Percentiles rank a stretch among this genome's conserved stretches.
These are phyloP conservation scores for Domatiomyces globalis DNA, from an alignment of 2,329 filamentous ascomycete genomes.

Conservation along the genomic window DNA sequence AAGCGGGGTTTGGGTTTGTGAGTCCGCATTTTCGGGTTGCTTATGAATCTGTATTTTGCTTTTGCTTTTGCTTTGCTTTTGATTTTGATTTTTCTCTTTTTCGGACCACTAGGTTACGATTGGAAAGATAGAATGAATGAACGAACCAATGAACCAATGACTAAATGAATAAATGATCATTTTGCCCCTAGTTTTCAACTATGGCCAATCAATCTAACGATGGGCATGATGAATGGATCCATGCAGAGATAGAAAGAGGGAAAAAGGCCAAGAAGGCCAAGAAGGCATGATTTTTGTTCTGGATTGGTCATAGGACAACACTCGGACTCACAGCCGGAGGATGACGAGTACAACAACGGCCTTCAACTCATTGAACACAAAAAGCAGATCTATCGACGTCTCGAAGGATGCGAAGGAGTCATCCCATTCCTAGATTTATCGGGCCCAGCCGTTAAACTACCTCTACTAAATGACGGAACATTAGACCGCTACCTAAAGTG, in stretches of 20 bases:
- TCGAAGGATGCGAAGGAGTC: too few species aligned
- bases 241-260: too few species aligned
- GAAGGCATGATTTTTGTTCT: too few species aligned
- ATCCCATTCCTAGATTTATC: slow-evolving; percentile 5
- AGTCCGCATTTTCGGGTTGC: not conserved
- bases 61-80: not conserved
- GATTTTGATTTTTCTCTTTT: too few species aligned
- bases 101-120: too few species aligned
- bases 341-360: slow-evolving; percentile 1
- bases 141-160: not conserved
- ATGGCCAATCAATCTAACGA: too few species aligned
- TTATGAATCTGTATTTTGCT: not conserved
- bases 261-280: too few species aligned
- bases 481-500: slow-evolving; percentile 1
- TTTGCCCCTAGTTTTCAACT: too few species aligned
- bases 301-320: too few species aligned
- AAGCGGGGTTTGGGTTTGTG: not conserved
- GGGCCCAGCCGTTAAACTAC: slow-evolving; percentile 2
- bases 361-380: slow-evolving; percentile 2
- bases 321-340: not conserved
- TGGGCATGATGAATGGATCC: too few species aligned
- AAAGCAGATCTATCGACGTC: slow-evolving; percentile 7
- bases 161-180: not conserved
- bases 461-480: slow-evolving; percentile 4
- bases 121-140: not conserved